phyloP scores from a whole-genome alignment of 148 eudicot species.

The Fagopyrum esculentum region DNA sequence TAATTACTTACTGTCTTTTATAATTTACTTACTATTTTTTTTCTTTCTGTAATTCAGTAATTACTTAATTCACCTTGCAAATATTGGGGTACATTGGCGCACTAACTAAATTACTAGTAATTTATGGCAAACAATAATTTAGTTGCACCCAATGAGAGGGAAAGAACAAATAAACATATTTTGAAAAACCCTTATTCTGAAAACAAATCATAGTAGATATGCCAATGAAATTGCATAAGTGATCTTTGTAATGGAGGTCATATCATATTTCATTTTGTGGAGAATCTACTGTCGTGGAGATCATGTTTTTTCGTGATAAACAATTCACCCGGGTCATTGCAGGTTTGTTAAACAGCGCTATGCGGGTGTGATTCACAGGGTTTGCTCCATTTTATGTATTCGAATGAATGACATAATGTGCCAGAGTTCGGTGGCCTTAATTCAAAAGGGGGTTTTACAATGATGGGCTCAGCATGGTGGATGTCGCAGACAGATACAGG shows the following conservation, averaged over 20 bases:
- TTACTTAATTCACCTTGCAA: too few relatives aligned
- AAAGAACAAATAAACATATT: too few relatives aligned
- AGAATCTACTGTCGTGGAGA: not conserved
- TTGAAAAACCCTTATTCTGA: too few relatives aligned
- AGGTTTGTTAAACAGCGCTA: not conserved
- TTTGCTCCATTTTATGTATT: conserved; percentile 76
- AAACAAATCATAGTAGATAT: too few relatives aligned
- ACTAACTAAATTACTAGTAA: too few relatives aligned
- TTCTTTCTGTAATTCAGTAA: too few relatives aligned
- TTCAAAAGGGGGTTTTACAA: conserved; percentile 71
- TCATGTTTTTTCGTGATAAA: not conserved
- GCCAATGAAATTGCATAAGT: too few relatives aligned
- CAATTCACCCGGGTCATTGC: not conserved
- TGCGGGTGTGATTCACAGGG: conserved; percentile 33
- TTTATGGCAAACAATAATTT: too few relatives aligned
- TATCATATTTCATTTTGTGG: not conserved
- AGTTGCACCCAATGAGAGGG: too few relatives aligned
- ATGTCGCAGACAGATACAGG: conserved; percentile 89
- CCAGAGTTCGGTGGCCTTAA: conserved; percentile 63
- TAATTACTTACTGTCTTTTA: too few relatives aligned
- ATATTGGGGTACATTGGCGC: too few relatives aligned
- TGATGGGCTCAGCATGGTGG: conserved; percentile 94
- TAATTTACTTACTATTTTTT: too few relatives aligned
- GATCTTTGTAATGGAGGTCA: not conserved
- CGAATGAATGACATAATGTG: conserved; percentile 81